Base-by-base conservation (phyloP, 805 yeast genomes). In the Saccharomycopsis capsularis region DNA sequence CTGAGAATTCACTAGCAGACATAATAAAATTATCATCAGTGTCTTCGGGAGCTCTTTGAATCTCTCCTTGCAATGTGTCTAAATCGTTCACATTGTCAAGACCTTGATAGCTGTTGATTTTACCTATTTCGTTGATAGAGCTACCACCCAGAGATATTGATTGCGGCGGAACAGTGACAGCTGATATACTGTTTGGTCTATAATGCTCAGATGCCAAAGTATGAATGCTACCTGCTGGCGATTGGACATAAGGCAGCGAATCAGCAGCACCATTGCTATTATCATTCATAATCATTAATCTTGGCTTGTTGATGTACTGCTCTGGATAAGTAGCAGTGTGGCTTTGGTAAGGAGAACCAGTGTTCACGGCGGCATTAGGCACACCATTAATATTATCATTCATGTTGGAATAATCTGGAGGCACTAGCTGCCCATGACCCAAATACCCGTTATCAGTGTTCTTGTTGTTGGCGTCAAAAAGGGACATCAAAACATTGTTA, bases 11-110 rank as follows among this genome's bases (percentile, higher is more conserved):
- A 16, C 41, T 46, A 18, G 24, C 24, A 7, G 48, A 45, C 32
- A 45, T 45, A 21, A 49, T 37, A 37, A 49, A 49, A 42, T 49
- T 45, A 23, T 49, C 52, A 23, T 40, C 37, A 22, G 3, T n/a
- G 24, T 49, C 35, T 18, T 49, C 52, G 9, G 52, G 52, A 5
- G 52, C 52, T 36, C 50, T 41, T 32, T 38, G 47, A 19, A 49
- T 39, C 16, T 49, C 52, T 3, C 52, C 52, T 7, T 49, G 36
- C 11, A 43, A n/a, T 9, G 38, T 34, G 18, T 34, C 38, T 6
- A 34, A 16, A 9, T 34, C 19, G 18, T 34, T 34, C 6, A 9
- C 38, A n/a, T 34, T 34, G 6, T 34, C 38, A 6, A 34, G 18
- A 9, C 19, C 38, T 9, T n/a, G 19, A 34, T 5, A 6, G 15